Evolutionary conservation across 1,284 basidiomycete species (phyloP).

Genomic region (Sparassis latifolia): DNA sequence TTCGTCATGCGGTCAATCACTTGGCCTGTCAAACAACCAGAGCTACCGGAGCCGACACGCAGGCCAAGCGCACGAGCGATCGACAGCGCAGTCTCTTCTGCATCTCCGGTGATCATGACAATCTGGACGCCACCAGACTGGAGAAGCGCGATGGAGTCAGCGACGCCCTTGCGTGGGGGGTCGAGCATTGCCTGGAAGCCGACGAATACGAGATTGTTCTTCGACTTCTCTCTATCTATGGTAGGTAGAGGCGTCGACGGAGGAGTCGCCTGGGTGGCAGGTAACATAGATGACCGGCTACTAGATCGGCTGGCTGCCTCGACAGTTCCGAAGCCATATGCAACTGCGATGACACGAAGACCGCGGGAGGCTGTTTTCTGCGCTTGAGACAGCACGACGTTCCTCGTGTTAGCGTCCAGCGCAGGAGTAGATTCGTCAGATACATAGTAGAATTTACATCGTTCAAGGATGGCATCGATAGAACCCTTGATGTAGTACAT

Average conservation of each 20-base stretch:
- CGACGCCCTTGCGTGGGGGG: slow-evolving; percentile 91
- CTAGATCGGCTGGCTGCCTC: slow-evolving; percentile 26
- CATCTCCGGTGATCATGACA: slow-evolving; percentile 98
- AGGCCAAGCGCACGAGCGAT: slow-evolving; percentile 92
- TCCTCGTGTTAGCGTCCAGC: slow-evolving; percentile 64
- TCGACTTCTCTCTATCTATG: slow-evolving; percentile 26
- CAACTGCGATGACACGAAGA: slow-evolving; percentile 86
- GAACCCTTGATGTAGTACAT: slow-evolving; percentile 92
- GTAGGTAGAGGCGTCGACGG: slow-evolving; percentile 25
- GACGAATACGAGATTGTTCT: slow-evolving; percentile 74
- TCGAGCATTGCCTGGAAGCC: slow-evolving; percentile 96
- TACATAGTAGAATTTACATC: slow-evolving; percentile 85
- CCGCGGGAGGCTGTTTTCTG: slow-evolving; percentile 70
- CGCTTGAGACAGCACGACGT: slow-evolving; percentile 65
- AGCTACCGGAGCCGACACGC: slow-evolving; percentile 39
- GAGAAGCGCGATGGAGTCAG: slow-evolving; percentile 76
- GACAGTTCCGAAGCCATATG: slow-evolving; percentile 69
- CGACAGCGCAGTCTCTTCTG: slow-evolving; percentile 84
- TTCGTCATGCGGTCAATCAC: slow-evolving; percentile 83
- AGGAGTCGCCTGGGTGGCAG: slow-evolving; percentile 19
- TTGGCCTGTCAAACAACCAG: slow-evolving; percentile 70
- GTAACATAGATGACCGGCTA: slow-evolving; percentile 16
- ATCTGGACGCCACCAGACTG: slow-evolving; percentile 88
- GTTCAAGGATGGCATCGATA: slow-evolving; percentile 80
- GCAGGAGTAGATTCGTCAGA: slow-evolving; percentile 77